Evolutionary conservation across 345 rosid genomes (phyloP).

Genomic region (Noccaea caerulescens): DNA sequence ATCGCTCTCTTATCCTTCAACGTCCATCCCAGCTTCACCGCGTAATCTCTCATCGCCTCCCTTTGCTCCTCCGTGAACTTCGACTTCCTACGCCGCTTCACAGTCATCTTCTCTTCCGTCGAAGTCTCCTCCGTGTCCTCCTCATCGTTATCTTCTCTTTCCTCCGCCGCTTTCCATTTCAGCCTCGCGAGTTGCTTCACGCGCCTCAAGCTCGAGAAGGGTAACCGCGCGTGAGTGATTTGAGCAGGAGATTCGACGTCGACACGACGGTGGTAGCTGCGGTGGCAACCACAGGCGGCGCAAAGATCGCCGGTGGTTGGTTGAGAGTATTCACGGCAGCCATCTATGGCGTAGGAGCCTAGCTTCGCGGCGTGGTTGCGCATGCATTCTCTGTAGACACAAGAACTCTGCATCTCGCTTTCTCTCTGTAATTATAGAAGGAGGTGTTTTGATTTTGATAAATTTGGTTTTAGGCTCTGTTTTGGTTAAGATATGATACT

Average conservation of each 20-base stretch:
- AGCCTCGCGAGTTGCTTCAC: slow-evolving; percentile 46
- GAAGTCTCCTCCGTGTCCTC: slow-evolving; percentile 41
- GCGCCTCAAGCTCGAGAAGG: slow-evolving; percentile 43
- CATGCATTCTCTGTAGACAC: slow-evolving; percentile 71
- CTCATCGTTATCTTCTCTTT: neutral
- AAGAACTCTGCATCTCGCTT: slow-evolving; percentile 40
- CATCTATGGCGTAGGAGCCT: slow-evolving; percentile 82
- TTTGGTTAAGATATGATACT: slow-evolving; percentile 31
- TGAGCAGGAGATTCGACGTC: slow-evolving; percentile 30
- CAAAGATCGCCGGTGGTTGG: slow-evolving; percentile 55
- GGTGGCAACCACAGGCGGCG: slow-evolving; percentile 95
- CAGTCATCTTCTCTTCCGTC: slow-evolving; percentile 29
- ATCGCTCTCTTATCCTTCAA: slow-evolving; percentile 44
- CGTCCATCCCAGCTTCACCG: slow-evolving; percentile 50
- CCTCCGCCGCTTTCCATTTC: slow-evolving; percentile 28
- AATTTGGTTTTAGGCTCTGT: slow-evolving; percentile 30
- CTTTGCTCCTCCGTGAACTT: slow-evolving; percentile 47
- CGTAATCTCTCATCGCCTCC: slow-evolving; percentile 45
- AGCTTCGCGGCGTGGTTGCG: slow-evolving; percentile 90
- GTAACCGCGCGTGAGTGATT: slow-evolving; percentile 27
- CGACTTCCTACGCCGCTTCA: slow-evolving; percentile 42
- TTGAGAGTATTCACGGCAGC: slow-evolving; percentile 79
- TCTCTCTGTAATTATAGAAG: slow-evolving; percentile 17
- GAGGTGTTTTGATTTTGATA: slow-evolving; percentile 5
- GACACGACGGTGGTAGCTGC: slow-evolving; percentile 80